These are phyloP conservation scores for Beauveria medogensis DNA, from an alignment of 2,329 filamentous ascomycete species.

Conservation along the genomic window DNA sequence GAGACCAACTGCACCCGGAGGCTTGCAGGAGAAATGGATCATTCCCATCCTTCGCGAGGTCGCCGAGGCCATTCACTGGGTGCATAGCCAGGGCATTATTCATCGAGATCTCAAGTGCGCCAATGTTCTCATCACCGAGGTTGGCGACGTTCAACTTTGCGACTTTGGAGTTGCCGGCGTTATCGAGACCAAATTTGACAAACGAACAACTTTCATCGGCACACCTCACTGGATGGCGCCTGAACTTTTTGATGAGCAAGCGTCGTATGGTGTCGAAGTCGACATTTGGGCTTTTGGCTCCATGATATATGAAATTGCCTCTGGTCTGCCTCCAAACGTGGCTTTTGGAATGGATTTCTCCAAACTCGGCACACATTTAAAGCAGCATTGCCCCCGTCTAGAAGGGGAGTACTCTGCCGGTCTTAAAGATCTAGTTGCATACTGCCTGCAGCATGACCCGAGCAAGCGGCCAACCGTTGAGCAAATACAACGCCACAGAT, in stretches of 20 bases:
- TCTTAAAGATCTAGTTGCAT: conserved; percentile 62
- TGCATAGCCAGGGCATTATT: conserved; percentile 60
- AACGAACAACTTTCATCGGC: conserved; percentile 72
- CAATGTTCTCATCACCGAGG: conserved; percentile 72
- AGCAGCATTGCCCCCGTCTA: conserved; percentile 57
- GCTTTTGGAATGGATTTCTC: conserved; percentile 40
- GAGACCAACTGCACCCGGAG: conserved; percentile 57
- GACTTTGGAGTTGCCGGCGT: conserved; percentile 79
- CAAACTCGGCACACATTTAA: conserved; percentile 48
- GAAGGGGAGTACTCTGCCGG: conserved; percentile 65
- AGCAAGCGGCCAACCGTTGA: conserved; percentile 61
- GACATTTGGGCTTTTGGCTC: conserved; percentile 84
- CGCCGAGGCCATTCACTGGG: conserved; percentile 58
- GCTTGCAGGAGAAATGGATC: conserved; percentile 63
- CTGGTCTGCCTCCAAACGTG: conserved; percentile 65
- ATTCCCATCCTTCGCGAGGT: conserved; percentile 60
- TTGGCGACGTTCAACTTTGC: conserved; percentile 69
- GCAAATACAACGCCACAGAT: conserved; percentile 60
- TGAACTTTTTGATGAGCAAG: conserved; percentile 59
- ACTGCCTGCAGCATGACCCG: conserved; percentile 63
- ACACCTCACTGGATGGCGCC: conserved; percentile 85
- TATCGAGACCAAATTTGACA: conserved; percentile 66
- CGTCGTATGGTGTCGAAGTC: conserved; percentile 61
- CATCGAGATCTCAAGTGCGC: conserved; percentile 68
- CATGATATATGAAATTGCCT: conserved; percentile 74